A percentile compares a stretch with the other conserved stretches of the same genome.
Conservation (phyloP, 176 grass and related monocot genomes). For the Triticum urartu region DNA sequence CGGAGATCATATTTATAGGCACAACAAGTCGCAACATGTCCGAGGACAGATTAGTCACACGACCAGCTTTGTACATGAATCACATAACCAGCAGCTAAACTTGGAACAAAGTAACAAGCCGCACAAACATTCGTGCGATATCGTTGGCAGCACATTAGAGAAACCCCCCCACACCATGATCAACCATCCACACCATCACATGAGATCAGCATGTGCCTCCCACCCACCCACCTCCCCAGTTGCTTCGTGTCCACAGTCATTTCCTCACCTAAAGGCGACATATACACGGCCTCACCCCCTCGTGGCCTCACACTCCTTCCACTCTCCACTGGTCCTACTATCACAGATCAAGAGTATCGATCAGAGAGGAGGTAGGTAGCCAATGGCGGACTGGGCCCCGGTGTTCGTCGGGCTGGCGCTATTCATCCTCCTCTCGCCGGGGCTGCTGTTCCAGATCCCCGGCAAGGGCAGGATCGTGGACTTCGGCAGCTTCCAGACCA, state of each 20-base stretch:
- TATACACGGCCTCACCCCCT: not conserved
- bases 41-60: too few relatives aligned
- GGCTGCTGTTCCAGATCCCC: constrained; percentile 80
- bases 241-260: not conserved
- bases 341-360: not conserved
- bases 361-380: not conserved
- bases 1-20: too few relatives aligned
- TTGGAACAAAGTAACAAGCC: not conserved
- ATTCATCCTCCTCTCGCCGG: constrained; percentile 87
- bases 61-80: too few relatives aligned
- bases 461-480: constrained; percentile 58
- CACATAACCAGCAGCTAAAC: too few relatives aligned
- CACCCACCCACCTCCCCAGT: not conserved
- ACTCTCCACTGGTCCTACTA: constrained; percentile 13
- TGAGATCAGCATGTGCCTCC: not conserved
- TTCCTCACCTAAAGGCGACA: constrained; percentile 2
- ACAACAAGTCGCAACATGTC: too few relatives aligned
- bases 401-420: constrained; percentile 76
- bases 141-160: too few relatives aligned
- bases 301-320: not conserved
- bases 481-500: constrained; percentile 90
- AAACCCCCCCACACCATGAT: not conserved
- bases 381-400: constrained; percentile 76
- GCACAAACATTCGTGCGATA: not conserved
- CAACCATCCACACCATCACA: not conserved